A percentile compares a stretch with the other conserved stretches of the same genome.
phyloP scores from a whole-genome alignment of 345 rosid genomes.

The Gossypium thurberi region DNA sequence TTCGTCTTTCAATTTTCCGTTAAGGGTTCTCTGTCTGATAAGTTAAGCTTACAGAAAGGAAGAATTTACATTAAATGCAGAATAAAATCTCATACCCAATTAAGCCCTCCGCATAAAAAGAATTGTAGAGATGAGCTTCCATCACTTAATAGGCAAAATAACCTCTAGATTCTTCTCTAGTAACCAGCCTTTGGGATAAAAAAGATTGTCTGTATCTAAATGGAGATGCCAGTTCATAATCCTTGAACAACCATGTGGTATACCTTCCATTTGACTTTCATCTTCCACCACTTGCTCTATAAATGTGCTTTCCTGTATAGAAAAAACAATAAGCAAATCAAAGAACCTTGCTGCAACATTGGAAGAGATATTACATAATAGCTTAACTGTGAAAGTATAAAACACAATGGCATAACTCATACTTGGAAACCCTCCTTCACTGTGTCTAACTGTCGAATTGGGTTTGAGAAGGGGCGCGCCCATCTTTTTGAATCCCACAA shows the following conservation, averaged over 20 bases:
- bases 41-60: neutral
- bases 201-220: constrained; percentile 44
- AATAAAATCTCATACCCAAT: constrained; percentile 18
- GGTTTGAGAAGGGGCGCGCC: constrained; percentile 42
- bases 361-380: neutral
- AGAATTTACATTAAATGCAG: neutral
- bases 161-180: constrained; percentile 62
- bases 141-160: constrained; percentile 36
- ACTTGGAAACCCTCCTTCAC: constrained; percentile 96
- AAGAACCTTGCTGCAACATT: neutral
- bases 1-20: neutral
- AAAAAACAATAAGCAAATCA: neutral
- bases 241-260: constrained; percentile 58
- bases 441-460: constrained; percentile 65
- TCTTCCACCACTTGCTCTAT: constrained; percentile 85
- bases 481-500: constrained; percentile 89
- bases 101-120: constrained; percentile 14
- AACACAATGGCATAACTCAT: constrained; percentile 17
- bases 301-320: constrained; percentile 75
- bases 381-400: neutral
- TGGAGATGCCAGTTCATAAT: constrained; percentile 95
- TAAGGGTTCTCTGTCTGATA: neutral
- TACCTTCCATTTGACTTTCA: constrained; percentile 87
- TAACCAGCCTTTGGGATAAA: constrained; percentile 74
- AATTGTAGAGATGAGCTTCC: constrained; percentile 17